Evolutionary conservation across 257 asterid genomes (phyloP).

Genomic region (Echites panduratus): DNA sequence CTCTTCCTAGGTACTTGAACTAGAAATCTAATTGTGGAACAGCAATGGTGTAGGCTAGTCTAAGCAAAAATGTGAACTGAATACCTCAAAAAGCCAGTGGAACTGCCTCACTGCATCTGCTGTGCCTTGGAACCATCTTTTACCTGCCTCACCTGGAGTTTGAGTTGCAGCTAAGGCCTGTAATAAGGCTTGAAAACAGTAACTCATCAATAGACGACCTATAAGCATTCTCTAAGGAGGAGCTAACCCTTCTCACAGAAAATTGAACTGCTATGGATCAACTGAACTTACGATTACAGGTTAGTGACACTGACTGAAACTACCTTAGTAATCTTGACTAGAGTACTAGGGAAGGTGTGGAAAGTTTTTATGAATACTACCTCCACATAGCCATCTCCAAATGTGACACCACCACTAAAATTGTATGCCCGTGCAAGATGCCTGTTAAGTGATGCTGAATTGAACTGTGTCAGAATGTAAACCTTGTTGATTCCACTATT

Average conservation of each 20-base stretch:
- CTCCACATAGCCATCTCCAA: conserved; percentile 96
- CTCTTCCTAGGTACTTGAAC: background rate
- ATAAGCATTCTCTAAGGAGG: background rate
- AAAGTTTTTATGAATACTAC: conserved; percentile 25
- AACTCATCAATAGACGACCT: background rate
- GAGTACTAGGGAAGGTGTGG: background rate
- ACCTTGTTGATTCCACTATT: conserved; percentile 94
- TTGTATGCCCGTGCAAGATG: conserved; percentile 88
- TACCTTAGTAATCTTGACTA: background rate
- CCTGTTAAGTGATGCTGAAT: conserved; percentile 94
- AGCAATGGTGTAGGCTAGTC: background rate
- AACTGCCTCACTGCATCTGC: conserved; percentile 97
- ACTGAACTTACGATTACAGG: background rate
- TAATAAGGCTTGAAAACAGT: conserved; percentile 10
- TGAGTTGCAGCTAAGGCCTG: conserved; percentile 97
- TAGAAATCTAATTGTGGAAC: background rate
- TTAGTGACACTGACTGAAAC: background rate
- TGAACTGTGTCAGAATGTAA: conserved; percentile 91
- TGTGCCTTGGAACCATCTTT: conserved; percentile 93
- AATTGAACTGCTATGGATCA: background rate
- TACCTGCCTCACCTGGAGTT: conserved; percentile 90
- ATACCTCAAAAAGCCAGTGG: conserved; percentile 98
- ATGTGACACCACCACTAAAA: conserved; percentile 61
- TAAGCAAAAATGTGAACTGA: conserved; percentile 1
- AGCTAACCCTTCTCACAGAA: background rate